Base-by-base conservation (phyloP, 2,329 filamentous ascomycete genomes). In the Fusarium sp. region DNA sequence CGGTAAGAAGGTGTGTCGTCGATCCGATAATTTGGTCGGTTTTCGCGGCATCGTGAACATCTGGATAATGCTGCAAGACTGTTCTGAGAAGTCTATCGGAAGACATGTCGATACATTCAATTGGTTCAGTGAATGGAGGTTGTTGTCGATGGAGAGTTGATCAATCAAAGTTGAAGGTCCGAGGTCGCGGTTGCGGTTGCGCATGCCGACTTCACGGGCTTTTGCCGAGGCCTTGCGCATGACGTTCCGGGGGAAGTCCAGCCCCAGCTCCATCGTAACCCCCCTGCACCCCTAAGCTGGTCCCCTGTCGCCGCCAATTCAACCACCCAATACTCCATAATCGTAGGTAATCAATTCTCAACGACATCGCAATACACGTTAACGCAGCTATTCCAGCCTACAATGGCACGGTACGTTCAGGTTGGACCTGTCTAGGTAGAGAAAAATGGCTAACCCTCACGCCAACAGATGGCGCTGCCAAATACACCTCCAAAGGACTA, bases 31-130 rank as follows among this genome's bases (percentile, higher is more conserved):
- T 84, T 75, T 87, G 84, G 66, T 87, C 82, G 23, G 83, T 85
- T 68, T 82, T 82, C 54, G 77, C 74, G 48, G 80, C 79, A 76
- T 85, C 82, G 76, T 84, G 84, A 48, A 83, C 77, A 67, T 85
- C 83, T 75, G 85, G 85, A 75, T 84, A 88, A 56, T 83, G 80
- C 70, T 88, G 85, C 68, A 93, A 82, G 60, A 92, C 85, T 43
- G 87, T 88, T 67, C 87, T 88, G 59, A 93, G 83, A 54, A 92
- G 83, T 66, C 85, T 84, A 76, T 92, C 90, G 70, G 87, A 83
- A 67, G 90, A 84, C 90, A 92, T 92, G 30, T 61, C 63, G 69
- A 55, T 43, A 45, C 70, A 61, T 71, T 30, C 33, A 43, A 43
- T 9, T 40, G 47, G 22, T 48, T 7, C n/a, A 37, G 33, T 35